phyloP scores from a whole-genome alignment of 805 yeast genomes.

The Candida sphagnicola region DNA sequence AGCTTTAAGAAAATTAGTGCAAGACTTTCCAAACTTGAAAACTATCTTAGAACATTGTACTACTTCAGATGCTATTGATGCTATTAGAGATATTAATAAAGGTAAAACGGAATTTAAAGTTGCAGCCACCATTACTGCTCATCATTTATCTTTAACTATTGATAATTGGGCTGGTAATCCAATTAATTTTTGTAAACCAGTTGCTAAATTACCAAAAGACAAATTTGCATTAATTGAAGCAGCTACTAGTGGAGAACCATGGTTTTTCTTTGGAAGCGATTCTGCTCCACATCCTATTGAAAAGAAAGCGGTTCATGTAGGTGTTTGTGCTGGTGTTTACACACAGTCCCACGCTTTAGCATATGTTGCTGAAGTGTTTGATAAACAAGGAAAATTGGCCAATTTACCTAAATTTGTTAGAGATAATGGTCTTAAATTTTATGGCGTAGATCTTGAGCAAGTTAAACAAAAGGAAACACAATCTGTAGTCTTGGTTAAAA shows the following conservation, averaged over 20 bases:
- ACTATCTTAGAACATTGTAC: constrained; percentile 95
- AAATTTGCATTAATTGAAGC: constrained; percentile 77
- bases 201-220: constrained; percentile 88
- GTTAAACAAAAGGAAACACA: constrained; percentile 6
- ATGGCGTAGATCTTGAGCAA: constrained; percentile 47
- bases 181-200: constrained; percentile 94
- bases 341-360: constrained; percentile 81
- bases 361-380: constrained; percentile 86
- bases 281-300: constrained; percentile 94
- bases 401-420: constrained; percentile 72
- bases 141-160: constrained; percentile 81
- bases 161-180: constrained; percentile 98
- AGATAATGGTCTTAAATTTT: constrained; percentile 69
- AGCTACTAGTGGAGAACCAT: constrained; percentile 87
- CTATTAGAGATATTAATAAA: constrained; percentile 57
- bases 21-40: constrained; percentile 79
- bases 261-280: constrained; percentile 95
- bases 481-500: constrained; percentile 50
- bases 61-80: constrained; percentile 79
- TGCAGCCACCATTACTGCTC: constrained; percentile 94
- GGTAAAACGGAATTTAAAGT: constrained; percentile 48
- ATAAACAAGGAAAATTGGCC: constrained; percentile 56
- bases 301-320: constrained; percentile 69
- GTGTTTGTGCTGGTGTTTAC: constrained; percentile 98
- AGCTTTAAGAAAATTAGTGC: constrained; percentile 72